Percentiles rank a stretch among this genome's conserved stretches.
These are phyloP conservation scores for Penicillium frequentans DNA, from an alignment of 2,329 filamentous ascomycete species.

Conservation along the genomic window DNA sequence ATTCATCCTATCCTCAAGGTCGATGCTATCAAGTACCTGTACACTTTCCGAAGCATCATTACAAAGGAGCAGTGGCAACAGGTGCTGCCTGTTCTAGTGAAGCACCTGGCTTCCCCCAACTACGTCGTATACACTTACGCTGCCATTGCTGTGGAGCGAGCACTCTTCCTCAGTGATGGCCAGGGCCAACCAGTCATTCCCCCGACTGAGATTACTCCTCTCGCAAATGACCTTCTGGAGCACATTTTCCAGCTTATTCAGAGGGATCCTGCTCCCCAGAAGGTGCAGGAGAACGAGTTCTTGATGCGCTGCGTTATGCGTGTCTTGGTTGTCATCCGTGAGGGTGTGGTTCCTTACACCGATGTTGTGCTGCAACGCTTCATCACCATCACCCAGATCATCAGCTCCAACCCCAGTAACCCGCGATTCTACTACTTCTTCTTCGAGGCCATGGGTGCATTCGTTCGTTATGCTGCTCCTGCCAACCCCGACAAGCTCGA, in stretches of 20 bases:
- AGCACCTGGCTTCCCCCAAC: slow-evolving; percentile 84
- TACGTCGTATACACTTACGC: slow-evolving; percentile 98
- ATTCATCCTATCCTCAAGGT: slow-evolving; percentile 89
- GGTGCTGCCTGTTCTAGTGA: slow-evolving; percentile 84
- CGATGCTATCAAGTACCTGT: slow-evolving; percentile 96
- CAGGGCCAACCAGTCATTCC: slow-evolving; percentile 76
- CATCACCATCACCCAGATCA: slow-evolving; percentile 85
- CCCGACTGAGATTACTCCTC: slow-evolving; percentile 72
- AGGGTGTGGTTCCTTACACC: slow-evolving; percentile 70
- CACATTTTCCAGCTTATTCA: slow-evolving; percentile 92
- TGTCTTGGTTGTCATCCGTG: slow-evolving; percentile 89
- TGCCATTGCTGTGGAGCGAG: slow-evolving; percentile 92
- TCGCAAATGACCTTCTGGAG: slow-evolving; percentile 81
- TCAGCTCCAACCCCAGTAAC: slow-evolving; percentile 93
- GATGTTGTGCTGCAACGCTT: slow-evolving; percentile 82
- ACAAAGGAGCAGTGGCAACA: slow-evolving; percentile 89
- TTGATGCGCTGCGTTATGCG: slow-evolving; percentile 98
- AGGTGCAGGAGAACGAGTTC: slow-evolving; percentile 98
- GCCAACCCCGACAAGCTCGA: slow-evolving; percentile 73
- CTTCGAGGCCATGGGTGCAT: slow-evolving; percentile 88
- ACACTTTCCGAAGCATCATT: slow-evolving; percentile 93
- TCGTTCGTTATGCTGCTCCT: slow-evolving; percentile 72
- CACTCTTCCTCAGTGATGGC: slow-evolving; percentile 78
- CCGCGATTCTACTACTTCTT: slow-evolving; percentile 98
- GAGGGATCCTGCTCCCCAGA: slow-evolving; percentile 78